Percentiles rank a stretch among this genome's conserved stretches.
These are phyloP conservation scores for Thelonectria discophora DNA, from an alignment of 2,329 filamentous ascomycete genomes.

Conservation along the genomic window DNA sequence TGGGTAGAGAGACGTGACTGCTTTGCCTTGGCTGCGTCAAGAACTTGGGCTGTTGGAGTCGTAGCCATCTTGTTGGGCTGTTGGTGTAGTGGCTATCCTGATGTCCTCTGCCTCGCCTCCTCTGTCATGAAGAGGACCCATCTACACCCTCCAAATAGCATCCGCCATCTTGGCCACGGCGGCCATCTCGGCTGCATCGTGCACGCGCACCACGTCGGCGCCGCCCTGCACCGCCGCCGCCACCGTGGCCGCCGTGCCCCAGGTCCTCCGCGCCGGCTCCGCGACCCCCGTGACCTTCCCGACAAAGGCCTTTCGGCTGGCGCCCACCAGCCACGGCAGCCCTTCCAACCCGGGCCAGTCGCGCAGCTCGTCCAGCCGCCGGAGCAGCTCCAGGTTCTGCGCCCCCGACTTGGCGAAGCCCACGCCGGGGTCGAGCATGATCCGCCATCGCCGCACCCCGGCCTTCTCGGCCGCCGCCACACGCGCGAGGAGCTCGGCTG, in stretches of 20 bases:
- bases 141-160: conserved; percentile 78
- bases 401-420: conserved; percentile 87
- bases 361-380: conserved; percentile 71
- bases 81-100: too few species aligned
- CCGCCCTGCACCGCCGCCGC: conserved; percentile 86
- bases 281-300: conserved; percentile 81
- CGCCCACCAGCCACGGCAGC: conserved; percentile 88
- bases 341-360: conserved; percentile 70
- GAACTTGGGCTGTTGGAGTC: too few species aligned
- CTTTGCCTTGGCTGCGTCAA: too few species aligned
- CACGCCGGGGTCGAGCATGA: conserved; percentile 91
- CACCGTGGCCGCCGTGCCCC: conserved; percentile 90
- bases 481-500: conserved; percentile 72
- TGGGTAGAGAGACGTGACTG: too few species aligned
- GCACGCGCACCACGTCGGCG: conserved; percentile 90
- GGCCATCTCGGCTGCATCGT: conserved; percentile 88
- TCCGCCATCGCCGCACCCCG: conserved; percentile 90
- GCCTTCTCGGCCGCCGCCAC: conserved; percentile 79
- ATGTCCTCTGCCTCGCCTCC: background rate
- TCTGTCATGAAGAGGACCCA: background rate
- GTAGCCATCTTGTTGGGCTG: too few species aligned
- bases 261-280: conserved; percentile 74
- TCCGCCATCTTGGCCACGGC: conserved; percentile 88
- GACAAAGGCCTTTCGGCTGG: conserved; percentile 90
- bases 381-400: conserved; percentile 84